Conservation (phyloP, 179 eudicot species). For the Gypsophila paniculata region DNA sequence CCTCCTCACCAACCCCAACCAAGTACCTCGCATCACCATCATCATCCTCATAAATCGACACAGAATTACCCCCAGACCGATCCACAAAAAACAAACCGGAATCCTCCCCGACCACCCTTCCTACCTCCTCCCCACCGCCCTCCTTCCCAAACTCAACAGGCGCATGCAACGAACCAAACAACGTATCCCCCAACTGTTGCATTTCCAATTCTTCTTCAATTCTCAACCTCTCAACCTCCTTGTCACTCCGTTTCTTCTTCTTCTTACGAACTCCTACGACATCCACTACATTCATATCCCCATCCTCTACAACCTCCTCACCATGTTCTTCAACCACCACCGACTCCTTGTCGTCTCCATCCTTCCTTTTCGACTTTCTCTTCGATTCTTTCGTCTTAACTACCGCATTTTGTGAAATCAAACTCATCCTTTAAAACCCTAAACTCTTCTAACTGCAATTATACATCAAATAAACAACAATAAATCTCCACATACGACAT, state of each 20-base stretch:
- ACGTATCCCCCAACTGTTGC: constrained; percentile 37
- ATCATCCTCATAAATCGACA: constrained; percentile 48
- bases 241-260: constrained; percentile 47
- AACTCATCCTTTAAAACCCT: constrained; percentile 40
- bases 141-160: constrained; percentile 67
- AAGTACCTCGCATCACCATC: constrained; percentile 24
- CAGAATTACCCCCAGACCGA: constrained; percentile 37
- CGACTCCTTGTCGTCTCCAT: constrained; percentile 28
- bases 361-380: constrained; percentile 54
- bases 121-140: constrained; percentile 33
- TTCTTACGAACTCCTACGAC: constrained; percentile 28
- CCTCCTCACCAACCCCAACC: constrained; percentile 33
- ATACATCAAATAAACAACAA: constrained; percentile 5
- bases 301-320: constrained; percentile 30
- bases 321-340: constrained; percentile 27
- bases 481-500: background rate
- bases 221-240: constrained; percentile 29
- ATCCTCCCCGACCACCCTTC: constrained; percentile 27
- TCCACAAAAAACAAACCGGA: constrained; percentile 56
- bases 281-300: constrained; percentile 25
- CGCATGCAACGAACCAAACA: constrained; percentile 34
- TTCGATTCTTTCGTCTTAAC: constrained; percentile 34
- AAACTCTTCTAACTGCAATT: constrained; percentile 19
- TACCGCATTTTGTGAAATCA: constrained; percentile 58
- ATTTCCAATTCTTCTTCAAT: constrained; percentile 53